These are phyloP conservation scores for Aegilops sharonensis DNA, from an alignment of 176 grass and related monocot genomes.

Conservation along the genomic window DNA sequence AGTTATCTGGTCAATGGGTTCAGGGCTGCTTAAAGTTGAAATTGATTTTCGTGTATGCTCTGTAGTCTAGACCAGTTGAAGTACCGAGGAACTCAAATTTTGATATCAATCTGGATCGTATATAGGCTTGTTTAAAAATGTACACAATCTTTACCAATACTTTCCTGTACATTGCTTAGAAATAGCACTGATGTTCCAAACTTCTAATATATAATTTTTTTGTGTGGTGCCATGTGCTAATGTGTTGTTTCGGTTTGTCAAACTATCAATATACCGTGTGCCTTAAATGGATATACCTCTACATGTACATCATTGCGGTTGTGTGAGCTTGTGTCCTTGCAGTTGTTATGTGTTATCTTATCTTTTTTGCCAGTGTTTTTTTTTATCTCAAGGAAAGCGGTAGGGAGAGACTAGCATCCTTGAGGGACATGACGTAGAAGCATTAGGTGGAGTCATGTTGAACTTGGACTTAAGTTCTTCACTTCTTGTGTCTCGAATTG, in stretches of 20 bases:
- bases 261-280: neutral
- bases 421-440: neutral
- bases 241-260: neutral
- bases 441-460: neutral
- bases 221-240: neutral
- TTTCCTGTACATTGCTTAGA: neutral
- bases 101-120: neutral
- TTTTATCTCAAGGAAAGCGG: neutral
- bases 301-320: neutral
- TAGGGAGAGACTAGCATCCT: neutral
- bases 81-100: neutral
- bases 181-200: neutral
- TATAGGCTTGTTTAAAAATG: neutral
- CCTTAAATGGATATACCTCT: neutral
- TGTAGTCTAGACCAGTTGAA: neutral
- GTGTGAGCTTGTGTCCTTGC: neutral
- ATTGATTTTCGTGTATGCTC: neutral
- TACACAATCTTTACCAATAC: neutral
- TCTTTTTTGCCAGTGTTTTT: neutral
- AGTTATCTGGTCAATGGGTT: neutral
- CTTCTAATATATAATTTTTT: neutral
- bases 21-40: slow-evolving; percentile 6
- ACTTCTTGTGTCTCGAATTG: neutral
- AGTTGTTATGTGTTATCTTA: neutral
- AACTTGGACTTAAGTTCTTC: neutral